Conservation (phyloP, 306 rosid genomes). For the Potentilla sterilis region DNA sequence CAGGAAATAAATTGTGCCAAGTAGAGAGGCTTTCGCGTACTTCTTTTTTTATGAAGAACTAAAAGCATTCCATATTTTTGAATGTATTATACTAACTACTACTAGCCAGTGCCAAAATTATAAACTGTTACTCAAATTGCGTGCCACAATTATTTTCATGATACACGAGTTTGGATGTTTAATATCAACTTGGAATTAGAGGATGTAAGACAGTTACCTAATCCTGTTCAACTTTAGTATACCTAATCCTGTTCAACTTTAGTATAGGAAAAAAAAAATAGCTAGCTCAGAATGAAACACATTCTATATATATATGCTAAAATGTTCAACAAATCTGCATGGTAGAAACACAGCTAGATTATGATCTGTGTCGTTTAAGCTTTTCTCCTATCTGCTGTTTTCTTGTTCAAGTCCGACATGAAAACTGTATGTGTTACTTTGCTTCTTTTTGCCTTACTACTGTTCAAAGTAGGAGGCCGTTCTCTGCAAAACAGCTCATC, state of each 20-base stretch:
- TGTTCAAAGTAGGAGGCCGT: not conserved
- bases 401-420: not conserved
- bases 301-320: not conserved
- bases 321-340: not conserved
- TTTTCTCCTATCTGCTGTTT: not conserved
- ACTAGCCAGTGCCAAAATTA: not conserved
- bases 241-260: not conserved
- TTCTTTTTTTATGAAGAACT: not conserved
- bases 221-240: not conserved
- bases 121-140: not conserved
- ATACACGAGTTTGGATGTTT: not conserved
- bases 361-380: not conserved
- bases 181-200: slow-evolving; percentile 2
- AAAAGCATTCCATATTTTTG: not conserved
- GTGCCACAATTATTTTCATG: not conserved
- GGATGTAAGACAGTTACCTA: not conserved
- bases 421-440: not conserved
- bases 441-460: not conserved
- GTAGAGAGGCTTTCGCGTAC: not conserved
- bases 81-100: not conserved
- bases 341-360: not conserved
- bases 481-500: not conserved
- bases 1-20: not conserved
- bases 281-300: too few species aligned
- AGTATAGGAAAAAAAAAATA: too few species aligned